Evolutionary conservation across 176 grass and related monocot species (phyloP).

Genomic region (Zoysia pacifica): DNA sequence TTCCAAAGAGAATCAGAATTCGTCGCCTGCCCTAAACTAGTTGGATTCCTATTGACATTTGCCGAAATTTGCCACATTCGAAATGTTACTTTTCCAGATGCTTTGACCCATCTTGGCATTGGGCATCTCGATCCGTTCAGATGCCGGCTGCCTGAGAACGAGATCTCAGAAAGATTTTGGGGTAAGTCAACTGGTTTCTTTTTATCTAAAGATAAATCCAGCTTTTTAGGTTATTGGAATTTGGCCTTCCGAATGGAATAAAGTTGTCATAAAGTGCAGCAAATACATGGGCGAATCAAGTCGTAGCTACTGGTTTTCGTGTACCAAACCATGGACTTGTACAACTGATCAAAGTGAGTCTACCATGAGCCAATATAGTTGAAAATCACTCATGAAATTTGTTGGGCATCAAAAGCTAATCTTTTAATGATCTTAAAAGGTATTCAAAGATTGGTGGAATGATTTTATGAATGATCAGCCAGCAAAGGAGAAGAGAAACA

Average conservation of each 20-base stretch:
- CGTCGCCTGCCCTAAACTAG: not conserved
- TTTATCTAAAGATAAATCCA: not conserved
- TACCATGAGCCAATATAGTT: not conserved
- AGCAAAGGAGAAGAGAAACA: too few relatives aligned
- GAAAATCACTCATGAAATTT: not conserved
- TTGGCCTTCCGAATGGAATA: not conserved
- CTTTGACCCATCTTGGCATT: not conserved
- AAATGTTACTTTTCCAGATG: conserved; percentile 1
- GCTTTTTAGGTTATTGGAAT: conserved; percentile 6
- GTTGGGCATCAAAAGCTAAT: not conserved
- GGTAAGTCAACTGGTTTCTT: conserved; percentile 12
- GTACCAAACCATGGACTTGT: not conserved
- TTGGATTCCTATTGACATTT: conserved; percentile 31
- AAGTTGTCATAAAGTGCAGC: not conserved
- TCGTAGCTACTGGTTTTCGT: conserved; percentile 15
- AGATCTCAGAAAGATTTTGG: conserved; percentile 29
- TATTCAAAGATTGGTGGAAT: too few relatives aligned
- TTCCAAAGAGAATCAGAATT: not conserved
- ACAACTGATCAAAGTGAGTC: not conserved
- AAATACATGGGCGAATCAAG: conserved; percentile 15
- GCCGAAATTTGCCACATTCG: conserved; percentile 4
- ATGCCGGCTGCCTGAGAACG: not conserved
- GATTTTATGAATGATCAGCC: too few relatives aligned
- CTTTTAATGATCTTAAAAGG: too few relatives aligned
- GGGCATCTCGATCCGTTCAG: conserved; percentile 22